Base-by-base conservation (phyloP, 495 filamentous ascomycete species). In the Bryoglossum gracile region DNA sequence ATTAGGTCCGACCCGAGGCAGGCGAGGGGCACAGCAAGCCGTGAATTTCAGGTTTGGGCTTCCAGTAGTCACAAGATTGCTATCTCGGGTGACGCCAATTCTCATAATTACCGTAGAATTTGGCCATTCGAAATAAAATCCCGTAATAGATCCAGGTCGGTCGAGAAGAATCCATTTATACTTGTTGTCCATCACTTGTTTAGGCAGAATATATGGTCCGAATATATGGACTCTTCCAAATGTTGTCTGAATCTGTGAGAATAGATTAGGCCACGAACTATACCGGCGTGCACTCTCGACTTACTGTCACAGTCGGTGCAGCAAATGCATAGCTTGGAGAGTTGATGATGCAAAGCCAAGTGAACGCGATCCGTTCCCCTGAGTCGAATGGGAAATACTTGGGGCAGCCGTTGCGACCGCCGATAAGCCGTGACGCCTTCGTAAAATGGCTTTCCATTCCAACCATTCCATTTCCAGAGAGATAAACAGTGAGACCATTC, bases 111-210 rank as follows among this genome's bases (percentile, higher is more conserved):
- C 11, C 18, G 24, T 4, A 32, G 13, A 25, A 2, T 2, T 46
- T 30, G 26, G 21, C 8, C 30, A 40, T 47, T 53, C 36, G 19
- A 39, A 47, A 33, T 53, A 53, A 14, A 53, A 45, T 11, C 50
- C 50, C 11, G 43, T 9, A 34, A 53, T 40, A 16, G 14, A 53
- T 22, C 43, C 50, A 1, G 9, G n/a, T 4, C 19, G 21, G 4
- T 53, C n/a, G 1, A 53, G 43, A 25, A 46, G 49, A 40, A 53
- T 46, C 43, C 50, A 53, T 16, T 41, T 53, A 33, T 46, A 53
- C 17, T 14, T 39, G 16, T 23, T 16, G 3, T 4, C 13, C 18
- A 33, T 21, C 8, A 53, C 43, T 3, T 5, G 41, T 0, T 26
- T 8, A 33, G 43, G 43, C 10, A 30, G 28, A 30, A 53, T 39